phyloP scores from a whole-genome alignment of 2,329 filamentous ascomycete genomes.

The Lachnellula hyalina region DNA sequence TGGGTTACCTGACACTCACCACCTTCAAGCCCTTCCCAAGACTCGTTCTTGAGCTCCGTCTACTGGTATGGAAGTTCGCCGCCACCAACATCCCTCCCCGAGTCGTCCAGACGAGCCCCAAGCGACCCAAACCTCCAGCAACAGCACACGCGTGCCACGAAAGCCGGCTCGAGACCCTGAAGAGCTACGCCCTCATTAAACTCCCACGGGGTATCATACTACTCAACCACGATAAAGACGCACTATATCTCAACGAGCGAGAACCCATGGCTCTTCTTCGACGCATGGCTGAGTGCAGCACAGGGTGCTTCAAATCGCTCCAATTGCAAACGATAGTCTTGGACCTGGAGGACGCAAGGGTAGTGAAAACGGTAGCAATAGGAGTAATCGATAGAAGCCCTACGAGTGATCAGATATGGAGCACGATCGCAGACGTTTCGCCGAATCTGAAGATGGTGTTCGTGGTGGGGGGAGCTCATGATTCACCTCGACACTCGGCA shows the following conservation, averaged over 20 bases:
- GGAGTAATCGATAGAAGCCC: too few species aligned
- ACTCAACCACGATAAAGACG: background rate
- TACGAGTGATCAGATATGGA: too few species aligned
- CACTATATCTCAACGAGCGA: background rate
- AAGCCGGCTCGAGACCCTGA: background rate
- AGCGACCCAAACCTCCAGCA: background rate
- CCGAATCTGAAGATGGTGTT: too few species aligned
- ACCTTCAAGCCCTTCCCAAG: background rate
- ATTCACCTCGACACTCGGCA: too few species aligned
- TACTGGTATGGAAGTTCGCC: background rate
- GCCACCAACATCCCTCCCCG: background rate
- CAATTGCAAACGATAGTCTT: background rate
- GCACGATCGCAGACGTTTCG: too few species aligned
- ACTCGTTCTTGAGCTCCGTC: background rate
- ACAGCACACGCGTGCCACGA: background rate
- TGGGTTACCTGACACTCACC: background rate
- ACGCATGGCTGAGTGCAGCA: background rate
- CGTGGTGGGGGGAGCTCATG: too few species aligned
- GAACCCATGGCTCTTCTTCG: background rate
- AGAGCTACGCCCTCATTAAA: background rate
- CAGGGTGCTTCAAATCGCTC: background rate
- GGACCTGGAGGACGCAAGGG: too few species aligned
- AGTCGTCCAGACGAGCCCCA: background rate
- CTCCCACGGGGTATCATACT: background rate
- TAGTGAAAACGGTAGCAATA: too few species aligned